phyloP scores from a whole-genome alignment of 805 yeast species.

The Metschnikowia kofuensis region DNA sequence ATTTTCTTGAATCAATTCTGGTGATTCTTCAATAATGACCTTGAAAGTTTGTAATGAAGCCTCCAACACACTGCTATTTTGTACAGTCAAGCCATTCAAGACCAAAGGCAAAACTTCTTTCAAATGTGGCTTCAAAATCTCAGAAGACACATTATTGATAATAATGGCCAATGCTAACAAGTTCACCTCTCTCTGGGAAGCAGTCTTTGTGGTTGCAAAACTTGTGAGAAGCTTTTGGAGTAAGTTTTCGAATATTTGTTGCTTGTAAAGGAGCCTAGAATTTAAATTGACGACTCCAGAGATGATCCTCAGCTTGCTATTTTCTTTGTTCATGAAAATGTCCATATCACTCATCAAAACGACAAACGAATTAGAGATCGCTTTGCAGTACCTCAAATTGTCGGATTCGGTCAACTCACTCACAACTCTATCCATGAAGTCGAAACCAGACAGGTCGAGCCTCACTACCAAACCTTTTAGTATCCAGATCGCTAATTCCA shows the following conservation, averaged over 20 bases:
- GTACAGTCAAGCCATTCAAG: slow-evolving; percentile 56
- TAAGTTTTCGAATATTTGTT: slow-evolving; percentile 63
- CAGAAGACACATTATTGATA: slow-evolving; percentile 60
- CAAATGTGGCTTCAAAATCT: slow-evolving; percentile 64
- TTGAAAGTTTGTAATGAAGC: slow-evolving; percentile 62
- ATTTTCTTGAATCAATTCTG: slow-evolving; percentile 51
- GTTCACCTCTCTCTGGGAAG: slow-evolving; percentile 44
- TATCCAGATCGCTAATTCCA: slow-evolving; percentile 68
- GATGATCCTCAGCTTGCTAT: slow-evolving; percentile 28
- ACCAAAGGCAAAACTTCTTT: slow-evolving; percentile 66
- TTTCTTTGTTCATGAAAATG: slow-evolving; percentile 47
- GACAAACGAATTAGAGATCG: slow-evolving; percentile 54
- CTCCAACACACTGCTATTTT: slow-evolving; percentile 46
- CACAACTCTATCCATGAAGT: slow-evolving; percentile 21
- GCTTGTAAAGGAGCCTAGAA: slow-evolving; percentile 72
- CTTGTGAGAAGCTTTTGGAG: slow-evolving; percentile 54
- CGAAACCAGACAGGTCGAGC: slow-evolving; percentile 40
- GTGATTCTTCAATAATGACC: slow-evolving; percentile 52
- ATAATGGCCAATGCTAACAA: slow-evolving; percentile 66
- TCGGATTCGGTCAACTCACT: slow-evolving; percentile 29
- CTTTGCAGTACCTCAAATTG: slow-evolving; percentile 19
- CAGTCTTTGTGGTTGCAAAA: slow-evolving; percentile 27
- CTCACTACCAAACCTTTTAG: slow-evolving; percentile 66
- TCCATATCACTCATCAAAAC: slow-evolving; percentile 67
- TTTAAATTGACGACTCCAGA: slow-evolving; percentile 53